These are phyloP conservation scores for Clonostachys sp. DNA, from an alignment of 2,329 filamentous ascomycete species.

Conservation along the genomic window DNA sequence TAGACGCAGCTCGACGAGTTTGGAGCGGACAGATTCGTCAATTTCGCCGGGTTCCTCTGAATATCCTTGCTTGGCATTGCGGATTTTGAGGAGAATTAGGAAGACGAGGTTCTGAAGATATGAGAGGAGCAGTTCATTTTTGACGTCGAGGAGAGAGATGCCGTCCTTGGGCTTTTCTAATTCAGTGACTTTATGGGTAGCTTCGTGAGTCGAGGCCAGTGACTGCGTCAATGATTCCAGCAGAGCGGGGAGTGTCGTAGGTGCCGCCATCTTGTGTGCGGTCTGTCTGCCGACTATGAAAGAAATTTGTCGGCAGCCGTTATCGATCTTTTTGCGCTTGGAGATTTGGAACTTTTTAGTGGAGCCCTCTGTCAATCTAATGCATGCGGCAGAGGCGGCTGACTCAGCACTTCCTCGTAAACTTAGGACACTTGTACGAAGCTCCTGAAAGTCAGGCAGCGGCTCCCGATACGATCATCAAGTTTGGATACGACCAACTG, in stretches of 20 bases:
- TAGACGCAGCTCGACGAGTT: constrained; percentile 85
- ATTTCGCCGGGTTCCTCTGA: constrained; percentile 37
- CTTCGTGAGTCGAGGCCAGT: constrained; percentile 59
- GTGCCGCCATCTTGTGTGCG: constrained; percentile 35
- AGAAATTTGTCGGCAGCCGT: not conserved
- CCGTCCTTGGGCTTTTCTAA: constrained; percentile 76
- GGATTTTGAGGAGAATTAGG: constrained; percentile 75
- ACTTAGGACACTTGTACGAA: too few species aligned
- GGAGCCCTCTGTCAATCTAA: too few species aligned
- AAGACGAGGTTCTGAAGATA: constrained; percentile 95
- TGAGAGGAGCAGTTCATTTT: constrained; percentile 94
- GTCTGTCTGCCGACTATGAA: not conserved
- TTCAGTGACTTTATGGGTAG: constrained; percentile 54
- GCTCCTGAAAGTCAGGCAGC: too few species aligned
- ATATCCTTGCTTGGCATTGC: constrained; percentile 38
- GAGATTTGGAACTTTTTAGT: too few species aligned
- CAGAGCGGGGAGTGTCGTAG: constrained; percentile 41
- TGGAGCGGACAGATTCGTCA: constrained; percentile 67
- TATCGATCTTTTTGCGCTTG: not conserved
- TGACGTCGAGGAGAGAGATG: constrained; percentile 90
- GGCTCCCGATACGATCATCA: too few species aligned
- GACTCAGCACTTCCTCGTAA: too few species aligned
- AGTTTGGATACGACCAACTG: too few species aligned
- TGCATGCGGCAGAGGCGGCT: too few species aligned
- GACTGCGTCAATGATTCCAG: constrained; percentile 54